phyloP scores from a whole-genome alignment of 2,329 filamentous ascomycete genomes.

The Decorospora gaudefroyi region DNA sequence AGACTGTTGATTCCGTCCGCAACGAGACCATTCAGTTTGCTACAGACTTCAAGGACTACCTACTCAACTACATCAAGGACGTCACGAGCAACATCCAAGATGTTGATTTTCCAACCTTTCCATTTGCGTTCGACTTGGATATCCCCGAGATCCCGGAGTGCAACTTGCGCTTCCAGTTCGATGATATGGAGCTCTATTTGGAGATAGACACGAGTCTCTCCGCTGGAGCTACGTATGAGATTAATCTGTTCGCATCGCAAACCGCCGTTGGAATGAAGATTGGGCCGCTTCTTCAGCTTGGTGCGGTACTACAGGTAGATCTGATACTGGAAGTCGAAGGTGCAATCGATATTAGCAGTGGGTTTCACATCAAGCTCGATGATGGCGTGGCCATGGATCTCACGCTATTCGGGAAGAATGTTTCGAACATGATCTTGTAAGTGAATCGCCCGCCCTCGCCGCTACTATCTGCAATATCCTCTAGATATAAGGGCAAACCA shows the following conservation, averaged over 20 bases:
- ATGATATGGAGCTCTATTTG: conserved; percentile 59
- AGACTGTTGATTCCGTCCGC: conserved; percentile 18
- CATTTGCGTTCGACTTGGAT: conserved; percentile 45
- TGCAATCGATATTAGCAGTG: conserved; percentile 57
- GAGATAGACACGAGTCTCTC: conserved; percentile 53
- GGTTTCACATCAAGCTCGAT: conserved; percentile 61
- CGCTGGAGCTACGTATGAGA: conserved; percentile 52
- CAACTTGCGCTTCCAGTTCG: conserved; percentile 55
- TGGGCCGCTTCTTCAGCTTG: conserved; percentile 50
- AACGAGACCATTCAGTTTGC: conserved; percentile 27
- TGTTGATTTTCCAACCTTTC: conserved; percentile 28
- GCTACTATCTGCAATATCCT: no score
- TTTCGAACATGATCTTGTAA: conserved; percentile 58
- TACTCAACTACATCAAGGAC: conserved; percentile 11
- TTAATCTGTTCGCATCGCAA: conserved; percentile 57
- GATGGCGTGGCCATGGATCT: conserved; percentile 57
- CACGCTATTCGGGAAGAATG: conserved; percentile 55
- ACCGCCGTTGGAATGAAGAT: conserved; percentile 52
- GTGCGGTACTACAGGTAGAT: conserved; percentile 57
- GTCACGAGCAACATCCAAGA: conserved; percentile 22
- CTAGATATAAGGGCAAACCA: no score
- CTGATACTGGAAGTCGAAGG: conserved; percentile 57
- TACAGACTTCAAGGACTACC: conserved; percentile 12
- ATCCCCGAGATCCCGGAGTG: conserved; percentile 52
- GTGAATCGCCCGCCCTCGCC: no score